Conservation (phyloP, 2,329 filamentous ascomycete genomes). For the Sarocladiaceae sp. region DNA sequence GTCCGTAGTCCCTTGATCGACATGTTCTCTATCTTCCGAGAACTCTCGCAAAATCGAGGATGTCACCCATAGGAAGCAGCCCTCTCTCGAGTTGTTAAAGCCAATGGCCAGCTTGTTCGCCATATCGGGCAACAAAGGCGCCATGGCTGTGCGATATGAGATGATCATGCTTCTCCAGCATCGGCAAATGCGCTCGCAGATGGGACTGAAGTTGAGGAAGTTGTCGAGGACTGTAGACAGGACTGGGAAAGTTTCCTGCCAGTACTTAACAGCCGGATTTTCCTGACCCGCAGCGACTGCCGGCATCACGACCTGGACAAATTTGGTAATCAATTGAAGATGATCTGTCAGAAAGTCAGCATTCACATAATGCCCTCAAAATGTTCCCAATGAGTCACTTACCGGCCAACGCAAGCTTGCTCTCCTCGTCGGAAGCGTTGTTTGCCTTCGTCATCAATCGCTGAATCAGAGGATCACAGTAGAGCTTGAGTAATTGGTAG, state of each 20-base stretch:
- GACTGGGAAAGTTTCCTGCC: constrained; percentile 87
- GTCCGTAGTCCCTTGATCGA: constrained; percentile 75
- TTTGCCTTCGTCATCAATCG: constrained; percentile 85
- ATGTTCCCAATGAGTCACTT: constrained; percentile 26
- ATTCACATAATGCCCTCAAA: not conserved
- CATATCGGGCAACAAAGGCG: constrained; percentile 76
- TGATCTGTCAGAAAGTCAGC: constrained; percentile 56
- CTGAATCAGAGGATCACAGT: constrained; percentile 85
- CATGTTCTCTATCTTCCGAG: constrained; percentile 81
- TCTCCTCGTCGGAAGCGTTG: constrained; percentile 74
- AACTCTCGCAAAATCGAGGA: constrained; percentile 94
- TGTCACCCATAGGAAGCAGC: constrained; percentile 98
- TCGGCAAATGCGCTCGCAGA: constrained; percentile 88
- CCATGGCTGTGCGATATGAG: constrained; percentile 86
- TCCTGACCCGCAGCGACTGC: constrained; percentile 67
- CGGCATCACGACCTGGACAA: constrained; percentile 74
- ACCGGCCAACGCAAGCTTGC: constrained; percentile 83
- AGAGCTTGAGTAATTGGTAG: constrained; percentile 83
- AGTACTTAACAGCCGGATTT: constrained; percentile 93
- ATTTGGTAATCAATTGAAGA: constrained; percentile 86
- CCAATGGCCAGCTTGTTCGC: constrained; percentile 84
- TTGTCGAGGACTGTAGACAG: constrained; percentile 82
- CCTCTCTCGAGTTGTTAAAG: constrained; percentile 82
- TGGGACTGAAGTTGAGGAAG: constrained; percentile 80
- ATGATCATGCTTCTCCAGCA: constrained; percentile 98